Base-by-base conservation (phyloP, 2,329 filamentous ascomycete genomes). In the Elsinoe necatrix region DNA sequence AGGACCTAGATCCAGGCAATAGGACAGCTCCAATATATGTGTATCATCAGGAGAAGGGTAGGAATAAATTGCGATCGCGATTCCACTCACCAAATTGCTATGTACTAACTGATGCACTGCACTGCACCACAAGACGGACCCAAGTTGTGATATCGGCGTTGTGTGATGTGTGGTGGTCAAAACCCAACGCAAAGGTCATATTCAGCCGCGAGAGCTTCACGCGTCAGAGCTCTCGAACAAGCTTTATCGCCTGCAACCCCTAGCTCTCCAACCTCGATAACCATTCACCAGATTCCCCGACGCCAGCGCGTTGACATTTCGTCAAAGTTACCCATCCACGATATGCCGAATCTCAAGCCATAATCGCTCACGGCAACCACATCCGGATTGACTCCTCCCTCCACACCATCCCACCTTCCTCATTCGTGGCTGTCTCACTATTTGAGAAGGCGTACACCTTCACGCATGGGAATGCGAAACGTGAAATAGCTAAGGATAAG, bases 1-100 rank as follows among this genome's bases (percentile, higher is more conserved):
- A 45, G 25, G 56, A 47, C 39, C 29, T 23, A 52, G 21, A 45
- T 48, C 54, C 37, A 47, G 31, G 54, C 57, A 45, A 59, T 61
- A 59, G 57, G 60, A 61, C 56, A 61, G 60, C 60, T 61, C 60
- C 60, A 61, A 61, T 61, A 59, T 39, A 4, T 45, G 39, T 55
- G 45, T 56, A 51, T 59, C 60, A 61, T 61, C 60, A 56, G 57
- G 57, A 41, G 16, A 42, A 23, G 39, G 42, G 54, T n/a, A 21
- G 16, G 20, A 1, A 31, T 21, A 27, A 43, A 14, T 31, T 12
- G 35, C 11, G 5, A 12, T 7, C 20, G 18, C 20, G 41, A 1
- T 25, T 12, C 23, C 6, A 45, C 41, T 45, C 21, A 45, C 41
- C 27, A 29, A 9, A 9, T 14, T 2, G 3, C 11, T 20, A n/a